Evolutionary conservation across 2,329 filamentous ascomycete species (phyloP), one percentile per base, ranked within the genome.

Genomic region (Phaeosphaeria sp.): DNA sequence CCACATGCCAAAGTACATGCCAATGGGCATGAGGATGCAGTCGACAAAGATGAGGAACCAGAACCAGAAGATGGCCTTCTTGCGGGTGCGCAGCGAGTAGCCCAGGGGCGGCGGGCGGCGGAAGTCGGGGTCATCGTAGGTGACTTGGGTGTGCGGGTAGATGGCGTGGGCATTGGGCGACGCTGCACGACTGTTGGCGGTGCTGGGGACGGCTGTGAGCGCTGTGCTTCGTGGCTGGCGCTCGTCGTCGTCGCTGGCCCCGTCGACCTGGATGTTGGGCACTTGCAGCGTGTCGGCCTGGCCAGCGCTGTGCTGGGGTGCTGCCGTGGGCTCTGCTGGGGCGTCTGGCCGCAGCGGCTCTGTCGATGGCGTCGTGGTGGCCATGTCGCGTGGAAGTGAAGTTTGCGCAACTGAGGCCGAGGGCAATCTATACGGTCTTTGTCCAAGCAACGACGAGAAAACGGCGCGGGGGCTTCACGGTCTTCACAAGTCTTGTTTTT

Each of bases 1-100:
- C 83, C 84, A 87, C 39, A 89, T 77, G 49, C 82, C 79, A 77
- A 85, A 89, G 75, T 88, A 89, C 1, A 89, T 78, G 2, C 79
- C 81, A 57, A 88, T 79, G 18, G 86, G 86, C 74, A 87, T 84
- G 55, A 78, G 82, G 58, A 87, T 77, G 50, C 82, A 85, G 74
- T 89, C 86, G 56, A 88, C 66, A 21, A 88, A 69, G 55, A 88
- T 85, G 42, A 89, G 70, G 0, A 77, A 77, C 86, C 86, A 88
- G 76, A 88, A 88, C 60, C 85, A 74, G 39, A 80, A 76, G 59
- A 88, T 87, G 33, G 81, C 78, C 73, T 81, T 82, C 67, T 85
- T 86, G 46, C 86, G 77, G 9, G 80, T 75, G 49, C 79, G 80
- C 43, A 87, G 72, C 21, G 82, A 82, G 74, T 88, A 88, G 22